Conservation (phyloP, 768 basidiomycete species). For the Cytidiella melzeri region DNA sequence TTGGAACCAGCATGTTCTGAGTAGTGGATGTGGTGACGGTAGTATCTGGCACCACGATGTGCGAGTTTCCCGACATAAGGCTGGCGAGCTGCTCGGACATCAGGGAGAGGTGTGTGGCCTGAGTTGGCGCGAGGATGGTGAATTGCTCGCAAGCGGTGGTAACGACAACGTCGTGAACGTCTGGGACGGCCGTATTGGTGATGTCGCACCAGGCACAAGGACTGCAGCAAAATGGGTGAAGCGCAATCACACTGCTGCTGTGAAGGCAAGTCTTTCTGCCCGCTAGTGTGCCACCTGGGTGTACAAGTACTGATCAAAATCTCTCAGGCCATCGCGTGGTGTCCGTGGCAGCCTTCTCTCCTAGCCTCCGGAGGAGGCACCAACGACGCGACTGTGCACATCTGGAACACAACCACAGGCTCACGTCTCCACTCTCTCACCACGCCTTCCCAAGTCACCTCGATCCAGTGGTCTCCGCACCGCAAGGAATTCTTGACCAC, state of each 20-base stretch:
- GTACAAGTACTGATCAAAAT: neutral
- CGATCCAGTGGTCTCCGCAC: constrained; percentile 81
- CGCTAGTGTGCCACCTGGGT: neutral
- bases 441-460: constrained; percentile 89
- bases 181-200: constrained; percentile 74
- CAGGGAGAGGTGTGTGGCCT: constrained; percentile 91
- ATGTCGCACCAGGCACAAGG: constrained; percentile 19
- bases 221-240: constrained; percentile 44
- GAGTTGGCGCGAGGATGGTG: constrained; percentile 83
- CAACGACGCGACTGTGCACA: constrained; percentile 82
- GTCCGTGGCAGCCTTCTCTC: constrained; percentile 90
- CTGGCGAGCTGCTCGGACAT: constrained; percentile 86
- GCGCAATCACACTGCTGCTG: constrained; percentile 48
- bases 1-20: constrained; percentile 85
- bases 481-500: constrained; percentile 88
- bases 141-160: constrained; percentile 88
- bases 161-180: constrained; percentile 98
- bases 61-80: constrained; percentile 72
- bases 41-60: constrained; percentile 98
- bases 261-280: constrained; percentile 15
- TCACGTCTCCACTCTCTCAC: constrained; percentile 83
- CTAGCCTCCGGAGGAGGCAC: constrained; percentile 94
- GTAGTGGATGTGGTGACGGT: constrained; percentile 87
- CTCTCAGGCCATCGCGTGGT: constrained; percentile 87
- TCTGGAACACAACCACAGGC: constrained; percentile 91